These are phyloP conservation scores for Tylopilus cervinicoccineus DNA, from an alignment of 768 basidiomycete genomes.

Conservation along the genomic window DNA sequence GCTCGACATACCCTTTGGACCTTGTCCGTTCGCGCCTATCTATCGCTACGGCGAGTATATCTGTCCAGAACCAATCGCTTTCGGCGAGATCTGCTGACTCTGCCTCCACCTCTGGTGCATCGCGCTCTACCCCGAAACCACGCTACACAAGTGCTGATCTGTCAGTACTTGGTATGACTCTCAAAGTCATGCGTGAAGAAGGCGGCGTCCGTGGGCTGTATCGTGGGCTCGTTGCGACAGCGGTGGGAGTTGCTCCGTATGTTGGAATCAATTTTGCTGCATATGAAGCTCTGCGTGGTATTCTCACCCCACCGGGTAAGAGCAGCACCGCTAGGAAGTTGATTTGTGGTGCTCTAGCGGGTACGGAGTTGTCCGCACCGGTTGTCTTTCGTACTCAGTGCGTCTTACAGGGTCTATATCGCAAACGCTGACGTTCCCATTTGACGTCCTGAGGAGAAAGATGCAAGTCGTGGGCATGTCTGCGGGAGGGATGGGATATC, in stretches of 20 bases:
- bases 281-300: conserved; percentile 77
- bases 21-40: conserved; percentile 89
- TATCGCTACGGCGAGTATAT: conserved; percentile 85
- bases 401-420: conserved; percentile 69
- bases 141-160: conserved; percentile 50
- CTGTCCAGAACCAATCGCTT: conserved; percentile 30
- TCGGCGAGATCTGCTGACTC: conserved; percentile 20
- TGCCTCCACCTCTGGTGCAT: conserved; percentile 47
- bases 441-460: conserved; percentile 91
- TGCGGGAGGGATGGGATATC: conserved; percentile 50
- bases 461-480: conserved; percentile 91
- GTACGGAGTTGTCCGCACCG: conserved; percentile 33
- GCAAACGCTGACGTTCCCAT: conserved; percentile 92
- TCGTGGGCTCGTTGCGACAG: conserved; percentile 79
- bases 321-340: conserved; percentile 65
- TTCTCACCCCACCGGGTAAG: conserved; percentile 81
- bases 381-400: conserved; percentile 6
- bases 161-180: conserved; percentile 84
- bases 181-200: conserved; percentile 88
- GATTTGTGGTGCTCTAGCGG: conserved; percentile 82
- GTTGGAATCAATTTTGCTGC: conserved; percentile 92
- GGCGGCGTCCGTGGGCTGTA: conserved; percentile 87
- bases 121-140: conserved; percentile 28
- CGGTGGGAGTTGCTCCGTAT: conserved; percentile 87
- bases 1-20: conserved; percentile 89